Conservation (phyloP, 192 early-diverging fungal species). For the Backusella mclennaniae region DNA sequence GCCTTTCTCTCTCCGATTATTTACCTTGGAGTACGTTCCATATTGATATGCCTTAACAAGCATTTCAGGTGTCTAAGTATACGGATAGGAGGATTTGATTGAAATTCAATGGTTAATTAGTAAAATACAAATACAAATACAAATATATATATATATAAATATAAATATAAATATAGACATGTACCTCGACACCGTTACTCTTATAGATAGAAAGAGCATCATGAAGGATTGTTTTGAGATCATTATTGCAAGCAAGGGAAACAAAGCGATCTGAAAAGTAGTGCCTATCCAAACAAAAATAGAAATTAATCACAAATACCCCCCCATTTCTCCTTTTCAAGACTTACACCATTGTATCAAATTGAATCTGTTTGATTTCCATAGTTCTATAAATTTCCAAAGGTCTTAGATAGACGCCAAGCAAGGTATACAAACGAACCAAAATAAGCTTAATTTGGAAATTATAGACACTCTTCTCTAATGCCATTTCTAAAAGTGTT, state of each 20-base stretch:
- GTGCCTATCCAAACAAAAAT: slow-evolving; percentile 43
- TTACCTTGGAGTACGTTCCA: slow-evolving; percentile 84
- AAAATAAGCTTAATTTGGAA: slow-evolving; percentile 88
- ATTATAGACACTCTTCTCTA: slow-evolving; percentile 73
- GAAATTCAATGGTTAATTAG: not conserved
- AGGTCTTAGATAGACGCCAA: slow-evolving; percentile 65
- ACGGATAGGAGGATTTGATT: not conserved
- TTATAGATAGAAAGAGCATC: slow-evolving; percentile 73
- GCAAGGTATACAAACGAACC: slow-evolving; percentile 73
- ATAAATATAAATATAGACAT: no score
- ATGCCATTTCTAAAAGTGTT: slow-evolving; percentile 71
- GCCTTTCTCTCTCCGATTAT: not conserved
- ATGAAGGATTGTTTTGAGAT: slow-evolving; percentile 53
- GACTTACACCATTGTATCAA: slow-evolving; percentile 76
- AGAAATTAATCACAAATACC: not conserved
- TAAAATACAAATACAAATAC: not conserved
- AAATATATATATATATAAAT: no score
- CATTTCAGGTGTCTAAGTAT: slow-evolving; percentile 77
- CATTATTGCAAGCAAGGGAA: slow-evolving; percentile 47
- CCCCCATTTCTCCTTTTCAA: slow-evolving; percentile 28
- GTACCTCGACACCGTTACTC: slow-evolving; percentile 71
- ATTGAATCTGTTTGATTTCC: slow-evolving; percentile 90
- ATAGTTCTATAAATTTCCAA: slow-evolving; percentile 64
- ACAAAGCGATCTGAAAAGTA: slow-evolving; percentile 63
- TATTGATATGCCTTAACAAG: slow-evolving; percentile 81